Percentiles rank a stretch among this genome's conserved stretches.
phyloP scores from a whole-genome alignment of 176 grass and related monocot species.

The Triticum aestivum region IWGSC_CS_RefSeq_v2.1 NC_057805.1:515789717-515790216 shows the following conservation, averaged over 20 bases:
- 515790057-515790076: not conserved
- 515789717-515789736: no score
- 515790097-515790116: no score
- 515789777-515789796: no score
- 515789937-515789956: not conserved
- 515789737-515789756: no score
- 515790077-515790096: not conserved
- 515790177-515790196: conserved; percentile 45
- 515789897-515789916: not conserved
- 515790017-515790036: conserved; percentile 46
- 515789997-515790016: conserved; percentile 39
- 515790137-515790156: conserved; percentile 73
- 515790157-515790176: conserved; percentile 52
- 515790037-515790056: not conserved
- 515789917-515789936: not conserved
- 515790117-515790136: not conserved
- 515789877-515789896: no score
- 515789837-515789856: no score
- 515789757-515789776: no score
- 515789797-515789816: no score
- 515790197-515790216: conserved; percentile 69
- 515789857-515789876: no score
- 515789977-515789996: conserved; percentile 34
- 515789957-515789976: not conserved
- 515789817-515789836: no score